Evolutionary conservation across 345 rosid species (phyloP), one percentile per base, ranked within the genome.

Genomic region (Eucalyptus regnans): DNA sequence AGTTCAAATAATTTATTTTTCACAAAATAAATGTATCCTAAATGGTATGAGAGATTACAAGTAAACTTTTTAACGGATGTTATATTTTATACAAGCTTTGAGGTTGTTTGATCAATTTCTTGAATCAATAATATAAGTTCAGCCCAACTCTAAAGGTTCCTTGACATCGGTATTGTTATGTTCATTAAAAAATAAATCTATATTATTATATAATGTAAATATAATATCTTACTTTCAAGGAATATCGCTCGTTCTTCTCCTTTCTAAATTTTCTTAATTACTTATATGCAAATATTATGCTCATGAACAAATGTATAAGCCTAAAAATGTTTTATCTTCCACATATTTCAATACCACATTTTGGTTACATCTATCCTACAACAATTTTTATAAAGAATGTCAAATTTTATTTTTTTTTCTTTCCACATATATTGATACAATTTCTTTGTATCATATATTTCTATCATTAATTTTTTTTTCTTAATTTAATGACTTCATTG

Each of bases 51-150:
- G 15, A 62, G 7, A 62, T 62, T 62, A 29, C 16, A 62, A 62
- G 33, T 29, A 62, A 29, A 27, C 4, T 12, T 62, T 60, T 62
- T 62, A 29, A 62, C 0, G 0, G 0, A 6, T 62, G 31, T 62
- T 62, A 62, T 29, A 12, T 62, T 62, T 29, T 12, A 27, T 62
- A 62, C 1, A 62, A 6, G 33, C n/a, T 62, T 27, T 27, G 16
- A 29, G 68, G 16, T 29, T 62, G 8, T 27, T 13, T 29, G 31
- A 62, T 62, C 4, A 62, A 29, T 62, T 62, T 62, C 8, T 29
- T 29, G 33, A 62, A 62, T 62, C 33, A 29, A 62, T 62, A 6
- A 12, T 62, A 62, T 8, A 62, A 62, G 16, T 62, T 29, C 12
- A 62, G 33, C 68, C 68, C 33, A 62, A 62, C 16, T 62, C 68